Conservation (phyloP, 768 basidiomycete species). For the Phanerochaete carnosa region DNA sequence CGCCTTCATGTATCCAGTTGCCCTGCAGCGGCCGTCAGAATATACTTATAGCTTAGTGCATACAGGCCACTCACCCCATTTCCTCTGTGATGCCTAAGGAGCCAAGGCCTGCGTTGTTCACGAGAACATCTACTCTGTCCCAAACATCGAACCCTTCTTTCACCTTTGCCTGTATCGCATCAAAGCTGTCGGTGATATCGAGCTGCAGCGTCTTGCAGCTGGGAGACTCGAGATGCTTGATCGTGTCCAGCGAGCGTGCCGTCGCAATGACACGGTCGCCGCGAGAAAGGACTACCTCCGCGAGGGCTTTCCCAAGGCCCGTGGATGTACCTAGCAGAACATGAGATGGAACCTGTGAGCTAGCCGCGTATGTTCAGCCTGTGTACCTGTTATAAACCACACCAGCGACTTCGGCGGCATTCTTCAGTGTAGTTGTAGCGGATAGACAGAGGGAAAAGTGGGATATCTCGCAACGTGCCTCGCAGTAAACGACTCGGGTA, state of each 20-base stretch:
- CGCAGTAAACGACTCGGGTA: too few species aligned
- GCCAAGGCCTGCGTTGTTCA: slow-evolving; percentile 44
- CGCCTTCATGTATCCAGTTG: slow-evolving; percentile 23
- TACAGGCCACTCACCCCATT: slow-evolving; percentile 29
- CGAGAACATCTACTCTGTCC: slow-evolving; percentile 31
- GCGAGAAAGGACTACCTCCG: slow-evolving; percentile 6
- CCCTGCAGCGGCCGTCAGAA: slow-evolving; percentile 1
- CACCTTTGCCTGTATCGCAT: slow-evolving; percentile 27
- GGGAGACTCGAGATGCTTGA: slow-evolving; percentile 25
- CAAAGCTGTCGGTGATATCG: slow-evolving; percentile 46
- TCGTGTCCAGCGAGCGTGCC: slow-evolving; percentile 40
- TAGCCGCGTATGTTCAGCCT: not conserved
- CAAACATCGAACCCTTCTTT: slow-evolving; percentile 28
- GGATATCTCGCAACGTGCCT: too few species aligned
- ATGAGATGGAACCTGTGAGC: not conserved
- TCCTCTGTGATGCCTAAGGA: slow-evolving; percentile 37
- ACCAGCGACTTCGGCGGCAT: slow-evolving; percentile 3
- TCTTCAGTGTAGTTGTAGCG: too few species aligned
- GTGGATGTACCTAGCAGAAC: slow-evolving; percentile 6
- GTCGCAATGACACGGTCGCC: slow-evolving; percentile 49
- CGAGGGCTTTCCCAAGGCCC: slow-evolving; percentile 5
- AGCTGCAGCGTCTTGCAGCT: slow-evolving; percentile 35
- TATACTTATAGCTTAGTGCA: not conserved
- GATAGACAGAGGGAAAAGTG: too few species aligned
- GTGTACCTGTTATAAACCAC: slow-evolving; percentile 15